Conservation (phyloP, 1,139 yeast genomes). For the Yamadazyma triangularis region DNA sequence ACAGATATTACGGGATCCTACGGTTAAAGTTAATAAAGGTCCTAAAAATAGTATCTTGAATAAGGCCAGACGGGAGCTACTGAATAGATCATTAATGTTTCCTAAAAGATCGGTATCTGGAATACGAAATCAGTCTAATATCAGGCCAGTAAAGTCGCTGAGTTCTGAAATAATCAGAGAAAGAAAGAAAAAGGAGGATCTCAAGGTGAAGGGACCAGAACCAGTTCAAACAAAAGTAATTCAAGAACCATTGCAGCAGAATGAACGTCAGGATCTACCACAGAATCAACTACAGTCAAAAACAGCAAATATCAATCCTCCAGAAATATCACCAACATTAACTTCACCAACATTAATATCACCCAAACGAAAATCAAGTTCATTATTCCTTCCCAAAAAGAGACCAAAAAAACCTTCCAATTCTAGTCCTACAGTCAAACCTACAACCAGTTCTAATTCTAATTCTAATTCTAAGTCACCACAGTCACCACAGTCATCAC, state of each 20-base stretch:
- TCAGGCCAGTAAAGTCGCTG: constrained; percentile 23
- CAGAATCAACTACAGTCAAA: too few relatives aligned
- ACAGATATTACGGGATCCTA: constrained; percentile 36
- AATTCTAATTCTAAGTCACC: too few relatives aligned
- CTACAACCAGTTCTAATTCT: too few relatives aligned
- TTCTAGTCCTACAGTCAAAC: too few relatives aligned
- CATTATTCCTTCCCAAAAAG: background rate
- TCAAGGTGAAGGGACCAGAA: background rate
- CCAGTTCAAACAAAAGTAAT: background rate
- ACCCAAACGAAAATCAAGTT: background rate
- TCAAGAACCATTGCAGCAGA: too few relatives aligned
- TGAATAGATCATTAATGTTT: constrained; percentile 31
- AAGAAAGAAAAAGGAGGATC: too few relatives aligned
- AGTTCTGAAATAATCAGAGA: too few relatives aligned
- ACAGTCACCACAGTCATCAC: too few relatives aligned
- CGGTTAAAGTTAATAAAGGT: constrained; percentile 22
- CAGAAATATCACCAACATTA: background rate
- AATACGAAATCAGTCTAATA: background rate
- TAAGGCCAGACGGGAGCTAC: constrained; percentile 32
- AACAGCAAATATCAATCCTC: background rate
- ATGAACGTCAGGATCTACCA: too few relatives aligned
- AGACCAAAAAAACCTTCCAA: too few relatives aligned
- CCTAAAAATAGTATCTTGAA: constrained; percentile 27
- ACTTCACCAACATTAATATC: too few relatives aligned
- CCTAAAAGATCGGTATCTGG: constrained; percentile 12